A percentile compares a stretch with the other conserved stretches of the same genome.
Evolutionary conservation across 139 green algal genomes (phyloP).

Genomic region (Coelastrella sp.): DNA sequence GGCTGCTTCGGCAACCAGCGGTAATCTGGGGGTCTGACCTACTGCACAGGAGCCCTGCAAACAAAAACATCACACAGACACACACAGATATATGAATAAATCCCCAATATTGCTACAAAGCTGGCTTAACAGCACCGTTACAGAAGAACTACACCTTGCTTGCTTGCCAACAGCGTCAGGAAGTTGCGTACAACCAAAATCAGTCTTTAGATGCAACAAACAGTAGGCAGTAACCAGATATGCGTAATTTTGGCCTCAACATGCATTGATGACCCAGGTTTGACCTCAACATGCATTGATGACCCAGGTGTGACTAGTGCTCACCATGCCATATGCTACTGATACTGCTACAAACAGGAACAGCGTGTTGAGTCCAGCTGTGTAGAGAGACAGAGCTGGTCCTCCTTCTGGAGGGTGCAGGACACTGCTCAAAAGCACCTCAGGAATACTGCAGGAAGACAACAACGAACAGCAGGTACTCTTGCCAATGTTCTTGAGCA

Average conservation of each 20-base stretch:
- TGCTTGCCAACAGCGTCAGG: no score
- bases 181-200: no score
- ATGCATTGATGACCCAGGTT: no score
- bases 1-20: conserved; percentile 84
- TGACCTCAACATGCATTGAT: no score
- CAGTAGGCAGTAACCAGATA: no score
- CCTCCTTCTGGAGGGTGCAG: conserved; percentile 48
- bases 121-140: no score
- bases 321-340: conserved; percentile 82
- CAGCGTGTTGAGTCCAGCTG: conserved; percentile 81
- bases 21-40: conserved; percentile 76
- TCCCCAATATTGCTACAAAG: no score
- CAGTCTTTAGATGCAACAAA: no score
- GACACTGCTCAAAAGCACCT: conserved; percentile 26
- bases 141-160: no score
- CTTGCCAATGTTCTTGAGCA: neutral
- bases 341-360: conserved; percentile 84
- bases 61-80: neutral
- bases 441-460: neutral
- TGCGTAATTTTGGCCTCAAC: no score
- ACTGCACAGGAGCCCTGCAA: conserved; percentile 74
- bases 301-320: no score
- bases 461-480: neutral
- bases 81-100: no score
- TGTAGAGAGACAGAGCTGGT: conserved; percentile 77